Conservation (phyloP, 371 early-diverging fungal genomes). For the Massospora cicadina region DNA sequence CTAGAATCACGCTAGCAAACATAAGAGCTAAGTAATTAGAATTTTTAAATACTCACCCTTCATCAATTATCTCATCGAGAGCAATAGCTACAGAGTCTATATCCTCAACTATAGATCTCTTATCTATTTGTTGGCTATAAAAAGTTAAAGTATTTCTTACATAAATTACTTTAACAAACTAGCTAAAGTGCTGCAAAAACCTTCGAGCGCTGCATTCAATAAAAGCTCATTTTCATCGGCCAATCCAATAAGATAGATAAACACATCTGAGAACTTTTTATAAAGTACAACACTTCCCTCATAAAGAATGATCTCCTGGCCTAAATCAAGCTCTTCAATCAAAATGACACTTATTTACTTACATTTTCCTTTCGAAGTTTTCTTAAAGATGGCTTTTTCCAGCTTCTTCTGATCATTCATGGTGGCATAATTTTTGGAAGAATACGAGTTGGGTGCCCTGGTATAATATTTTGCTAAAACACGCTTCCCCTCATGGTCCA, state of each 20-base stretch:
- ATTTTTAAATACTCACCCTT: constrained; percentile 46
- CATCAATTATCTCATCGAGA: constrained; percentile 89
- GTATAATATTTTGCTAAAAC: constrained; percentile 84
- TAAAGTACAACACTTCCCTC: constrained; percentile 81
- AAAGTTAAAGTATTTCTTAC: not conserved
- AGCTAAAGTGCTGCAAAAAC: constrained; percentile 69
- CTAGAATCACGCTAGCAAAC: constrained; percentile 49
- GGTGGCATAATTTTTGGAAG: constrained; percentile 26
- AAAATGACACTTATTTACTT: constrained; percentile 3
- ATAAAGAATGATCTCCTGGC: constrained; percentile 74
- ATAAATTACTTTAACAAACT: constrained; percentile 51
- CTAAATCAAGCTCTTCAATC: not conserved
- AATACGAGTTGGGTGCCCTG: constrained; percentile 15
- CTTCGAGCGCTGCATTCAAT: constrained; percentile 52
- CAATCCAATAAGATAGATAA: constrained; percentile 79
- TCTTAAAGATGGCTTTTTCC: constrained; percentile 80
- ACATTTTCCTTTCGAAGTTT: constrained; percentile 58
- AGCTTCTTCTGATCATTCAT: constrained; percentile 78
- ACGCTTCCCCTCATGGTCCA: constrained; percentile 86
- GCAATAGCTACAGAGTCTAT: constrained; percentile 78
- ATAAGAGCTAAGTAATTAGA: not conserved
- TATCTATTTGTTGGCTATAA: constrained; percentile 70
- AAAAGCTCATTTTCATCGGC: constrained; percentile 89
- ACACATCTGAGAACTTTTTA: constrained; percentile 65
- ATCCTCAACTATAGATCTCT: constrained; percentile 75